Percentiles rank a stretch among this genome's conserved stretches.
Evolutionary conservation across 164 flowering plant genomes (phyloP).

Genomic region (Umbellularia californica): DNA sequence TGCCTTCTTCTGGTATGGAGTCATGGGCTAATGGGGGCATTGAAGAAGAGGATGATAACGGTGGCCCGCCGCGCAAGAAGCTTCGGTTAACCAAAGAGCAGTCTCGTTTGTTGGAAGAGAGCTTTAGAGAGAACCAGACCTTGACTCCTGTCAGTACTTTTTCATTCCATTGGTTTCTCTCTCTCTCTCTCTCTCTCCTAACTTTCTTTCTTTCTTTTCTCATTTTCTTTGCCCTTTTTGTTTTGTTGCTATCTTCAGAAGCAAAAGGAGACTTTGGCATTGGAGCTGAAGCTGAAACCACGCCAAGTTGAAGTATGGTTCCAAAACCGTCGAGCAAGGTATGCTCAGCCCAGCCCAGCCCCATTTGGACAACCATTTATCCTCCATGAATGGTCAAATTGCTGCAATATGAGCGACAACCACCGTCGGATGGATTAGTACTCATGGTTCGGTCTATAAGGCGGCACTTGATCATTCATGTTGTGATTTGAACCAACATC

Average conservation of each 20-base stretch:
- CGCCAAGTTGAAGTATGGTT: conserved; percentile 97
- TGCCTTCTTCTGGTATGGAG: conserved; percentile 36
- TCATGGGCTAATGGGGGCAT: conserved; percentile 27
- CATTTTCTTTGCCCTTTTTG: background rate
- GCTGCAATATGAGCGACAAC: too few relatives aligned
- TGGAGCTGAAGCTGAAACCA: conserved; percentile 55
- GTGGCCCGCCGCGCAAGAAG: conserved; percentile 68
- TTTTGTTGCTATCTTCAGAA: conserved; percentile 35
- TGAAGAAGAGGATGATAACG: conserved; percentile 55
- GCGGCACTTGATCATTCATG: too few relatives aligned
- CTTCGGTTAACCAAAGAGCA: conserved; percentile 81
- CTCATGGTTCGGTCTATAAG: too few relatives aligned
- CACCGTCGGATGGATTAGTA: too few relatives aligned
- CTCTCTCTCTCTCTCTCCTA: background rate
- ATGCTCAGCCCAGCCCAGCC: background rate
- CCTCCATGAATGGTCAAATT: too few relatives aligned
- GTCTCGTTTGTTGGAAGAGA: conserved; percentile 77
- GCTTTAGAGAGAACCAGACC: conserved; percentile 74
- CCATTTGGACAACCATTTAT: background rate
- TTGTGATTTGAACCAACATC: too few relatives aligned
- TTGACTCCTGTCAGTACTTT: conserved; percentile 54
- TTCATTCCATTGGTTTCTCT: background rate
- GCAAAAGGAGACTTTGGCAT: conserved; percentile 69
- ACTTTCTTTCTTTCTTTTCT: background rate
- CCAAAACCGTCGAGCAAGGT: conserved; percentile 95